phyloP scores from a whole-genome alignment of 1,284 basidiomycete species.

The Moesziomyces sp. region DNA sequence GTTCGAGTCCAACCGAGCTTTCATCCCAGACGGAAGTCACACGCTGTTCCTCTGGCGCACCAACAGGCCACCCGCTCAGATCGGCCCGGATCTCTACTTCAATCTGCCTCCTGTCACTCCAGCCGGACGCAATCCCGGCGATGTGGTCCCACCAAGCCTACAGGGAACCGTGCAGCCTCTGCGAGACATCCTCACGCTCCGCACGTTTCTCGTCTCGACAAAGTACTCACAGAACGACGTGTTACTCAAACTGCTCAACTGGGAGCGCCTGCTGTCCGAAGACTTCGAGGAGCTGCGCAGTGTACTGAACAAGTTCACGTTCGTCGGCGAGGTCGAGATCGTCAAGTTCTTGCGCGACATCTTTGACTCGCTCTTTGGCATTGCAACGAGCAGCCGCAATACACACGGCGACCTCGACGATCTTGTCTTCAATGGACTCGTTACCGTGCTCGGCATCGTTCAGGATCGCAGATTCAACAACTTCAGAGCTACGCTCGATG shows the following conservation, averaged over 20 bases:
- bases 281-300: constrained; percentile 77
- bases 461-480: constrained; percentile 86
- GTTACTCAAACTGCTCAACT: constrained; percentile 82
- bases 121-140: constrained; percentile 71
- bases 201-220: constrained; percentile 91
- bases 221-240: constrained; percentile 91
- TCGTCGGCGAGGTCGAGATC: constrained; percentile 79
- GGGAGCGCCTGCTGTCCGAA: constrained; percentile 73
- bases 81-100: constrained; percentile 75
- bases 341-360: constrained; percentile 92
- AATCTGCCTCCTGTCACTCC: constrained; percentile 75
- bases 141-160: constrained; percentile 55
- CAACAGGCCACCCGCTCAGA: constrained; percentile 43
- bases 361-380: constrained; percentile 91
- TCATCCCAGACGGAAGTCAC: constrained; percentile 91
- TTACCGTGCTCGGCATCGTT: constrained; percentile 82
- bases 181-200: constrained; percentile 81
- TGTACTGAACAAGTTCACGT: constrained; percentile 86
- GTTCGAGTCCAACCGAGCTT: constrained; percentile 80
- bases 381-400: constrained; percentile 81
- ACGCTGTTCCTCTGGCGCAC: constrained; percentile 71
- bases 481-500: constrained; percentile 90
- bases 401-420: constrained; percentile 82
- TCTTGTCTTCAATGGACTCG: constrained; percentile 87
- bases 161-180: constrained; percentile 57